Base-by-base conservation (phyloP, 2,329 filamentous ascomycete genomes). In the Pseudopyricularia javanii region DNA sequence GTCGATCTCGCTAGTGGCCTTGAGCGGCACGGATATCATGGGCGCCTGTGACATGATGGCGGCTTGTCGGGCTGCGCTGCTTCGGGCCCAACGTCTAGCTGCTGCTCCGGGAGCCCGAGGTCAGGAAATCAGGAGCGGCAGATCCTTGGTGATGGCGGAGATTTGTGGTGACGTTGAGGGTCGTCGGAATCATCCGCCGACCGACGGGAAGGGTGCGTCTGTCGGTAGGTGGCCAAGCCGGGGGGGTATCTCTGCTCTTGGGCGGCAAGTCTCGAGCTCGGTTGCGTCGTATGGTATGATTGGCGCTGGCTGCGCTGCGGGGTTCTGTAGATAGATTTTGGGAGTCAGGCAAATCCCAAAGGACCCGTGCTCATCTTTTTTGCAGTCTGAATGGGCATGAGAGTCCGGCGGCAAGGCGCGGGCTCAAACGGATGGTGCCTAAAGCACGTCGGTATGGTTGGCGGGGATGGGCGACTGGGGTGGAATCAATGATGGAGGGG, bases 1-100 rank as follows among this genome's bases (percentile, higher is more conserved):
- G 78, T 98, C 93, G 66, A 98, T 95, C 75, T 98, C 93, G 76
- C 91, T 95, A 59, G 93, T 98, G 52, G 80, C 80, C 81, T 86
- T 97, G 63, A 96, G 79, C 66, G 91, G 91, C 78, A 85, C 85
- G 62, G 90, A 94, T 62, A 97, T 85, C 91, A 97, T 97, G 57
- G 91, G 91, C 60, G 89, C 84, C 74, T 94, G 87, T 68, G 87
- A 79, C 85, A 88, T 90, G 61, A 58, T 61, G 58, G 33, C 53
- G 56, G 45, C 37, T 20, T 20, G 17, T 43, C 37, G 17, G 37
- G 17, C 22, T 7, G 3, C 37, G 37, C 37, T 11, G 17, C 37
- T 43, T n/a, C 26, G n/a, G 8, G 17, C 45, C 45, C 28, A n/a
- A 48, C n/a, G 45, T 48, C 24, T 14, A 48, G 5, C 20, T n/a